These are phyloP conservation scores for Globisporangium irregulare DNA, from an alignment of 352 stramenopile genomes.

Conservation along the genomic window DNA sequence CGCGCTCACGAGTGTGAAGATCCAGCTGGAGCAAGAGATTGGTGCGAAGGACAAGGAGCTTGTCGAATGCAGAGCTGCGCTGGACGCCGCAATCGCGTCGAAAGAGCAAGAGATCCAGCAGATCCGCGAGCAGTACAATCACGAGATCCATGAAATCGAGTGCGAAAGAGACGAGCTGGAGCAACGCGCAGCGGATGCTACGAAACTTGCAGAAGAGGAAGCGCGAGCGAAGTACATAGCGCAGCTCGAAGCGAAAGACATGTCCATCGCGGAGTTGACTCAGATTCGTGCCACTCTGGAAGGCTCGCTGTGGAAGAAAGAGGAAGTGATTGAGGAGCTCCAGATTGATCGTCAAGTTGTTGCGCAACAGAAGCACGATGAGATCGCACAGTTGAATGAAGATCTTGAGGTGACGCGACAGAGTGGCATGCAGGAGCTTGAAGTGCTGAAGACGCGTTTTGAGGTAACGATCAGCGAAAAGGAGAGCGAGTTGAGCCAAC, in stretches of 20 bases:
- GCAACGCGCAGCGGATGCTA: constrained; percentile 31
- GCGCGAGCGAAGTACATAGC: constrained; percentile 26
- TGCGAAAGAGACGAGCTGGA: constrained; percentile 33
- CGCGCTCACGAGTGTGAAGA: constrained; percentile 63
- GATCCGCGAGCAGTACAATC: constrained; percentile 34
- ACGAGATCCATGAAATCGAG: constrained; percentile 36
- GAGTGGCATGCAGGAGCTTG: constrained; percentile 16
- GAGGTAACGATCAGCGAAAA: constrained; percentile 22
- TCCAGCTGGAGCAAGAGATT: constrained; percentile 64
- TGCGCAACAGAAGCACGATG: constrained; percentile 32
- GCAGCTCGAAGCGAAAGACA: constrained; percentile 38
- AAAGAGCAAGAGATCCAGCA: constrained; percentile 40
- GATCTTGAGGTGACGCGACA: constrained; percentile 13
- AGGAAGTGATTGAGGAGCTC: constrained; percentile 31
- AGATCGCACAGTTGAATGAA: constrained; percentile 22
- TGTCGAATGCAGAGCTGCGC: constrained; percentile 25
- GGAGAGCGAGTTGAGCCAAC: constrained; percentile 24
- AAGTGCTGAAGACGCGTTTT: constrained; percentile 15
- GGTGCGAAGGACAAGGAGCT: constrained; percentile 63
- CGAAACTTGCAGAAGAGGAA: constrained; percentile 26
- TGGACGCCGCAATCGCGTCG: constrained; percentile 21
- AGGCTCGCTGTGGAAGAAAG: constrained; percentile 31
- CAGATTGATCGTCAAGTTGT: constrained; percentile 22
- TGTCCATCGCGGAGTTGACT: constrained; percentile 15
- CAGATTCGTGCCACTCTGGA: constrained; percentile 26